Evolutionary conservation across 1,284 basidiomycete genomes (phyloP).

Genomic region (Exsudoporus floridanus): DNA sequence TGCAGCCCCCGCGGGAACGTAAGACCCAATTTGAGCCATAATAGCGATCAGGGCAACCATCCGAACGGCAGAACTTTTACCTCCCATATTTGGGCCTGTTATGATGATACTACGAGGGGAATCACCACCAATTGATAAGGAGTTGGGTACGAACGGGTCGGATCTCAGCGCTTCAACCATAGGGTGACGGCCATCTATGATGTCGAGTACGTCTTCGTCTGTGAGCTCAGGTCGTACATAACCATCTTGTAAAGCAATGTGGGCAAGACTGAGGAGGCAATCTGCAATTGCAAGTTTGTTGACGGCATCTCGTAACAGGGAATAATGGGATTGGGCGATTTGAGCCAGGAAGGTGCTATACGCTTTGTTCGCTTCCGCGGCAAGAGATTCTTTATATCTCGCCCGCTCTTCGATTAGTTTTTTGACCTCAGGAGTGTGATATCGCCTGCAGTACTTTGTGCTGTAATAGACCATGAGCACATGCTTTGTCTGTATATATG

Average conservation of each 20-base stretch:
- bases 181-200: constrained; percentile 75
- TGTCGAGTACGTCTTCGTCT: constrained; percentile 59
- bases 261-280: constrained; percentile 72
- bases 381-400: constrained; percentile 75
- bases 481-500: neutral
- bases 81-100: constrained; percentile 83
- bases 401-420: constrained; percentile 71
- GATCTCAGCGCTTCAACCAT: constrained; percentile 77
- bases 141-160: constrained; percentile 82
- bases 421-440: constrained; percentile 75
- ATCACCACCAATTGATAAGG: constrained; percentile 54
- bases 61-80: constrained; percentile 74
- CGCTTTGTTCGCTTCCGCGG: constrained; percentile 65
- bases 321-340: constrained; percentile 67
- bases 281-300: constrained; percentile 81
- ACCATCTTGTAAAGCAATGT: constrained; percentile 68
- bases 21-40: constrained; percentile 71
- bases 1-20: constrained; percentile 74
- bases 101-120: constrained; percentile 70
- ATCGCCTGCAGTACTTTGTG: constrained; percentile 78
- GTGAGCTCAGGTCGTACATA: constrained; percentile 71
- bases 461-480: constrained; percentile 39
- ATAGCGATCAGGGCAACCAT: constrained; percentile 75
- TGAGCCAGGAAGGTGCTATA: constrained; percentile 70
- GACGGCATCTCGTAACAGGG: constrained; percentile 67